Evolutionary conservation across 1,284 basidiomycete species (phyloP), one percentile per base, ranked within the genome.

Genomic region (Phenoliferia sp.): DNA sequence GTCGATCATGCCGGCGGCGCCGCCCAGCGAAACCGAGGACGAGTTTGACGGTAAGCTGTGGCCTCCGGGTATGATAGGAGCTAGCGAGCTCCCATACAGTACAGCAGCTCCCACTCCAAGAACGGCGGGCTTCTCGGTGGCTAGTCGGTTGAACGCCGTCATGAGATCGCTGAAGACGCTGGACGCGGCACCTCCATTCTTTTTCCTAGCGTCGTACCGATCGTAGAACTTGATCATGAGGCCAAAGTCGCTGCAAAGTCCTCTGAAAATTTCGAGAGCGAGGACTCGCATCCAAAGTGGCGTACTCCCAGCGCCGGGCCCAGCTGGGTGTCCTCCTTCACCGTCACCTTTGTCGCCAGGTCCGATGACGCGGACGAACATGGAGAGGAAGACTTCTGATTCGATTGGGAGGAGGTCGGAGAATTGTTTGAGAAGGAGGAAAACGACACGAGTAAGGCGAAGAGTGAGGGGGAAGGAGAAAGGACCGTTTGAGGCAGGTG

Each of bases 391-490:
- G 0, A 90, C 88, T 77, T 94, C 91, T 0, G 90, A 84, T 78
- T 95, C 90, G 0, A 87, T 85, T 67, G 85, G 82, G 39, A 96
- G 82, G 74, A 96, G 89, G 33, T 83, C 82, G 3, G 88, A 89
- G 80, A 97, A 98, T 64, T 94, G 90, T 69, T 96, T 94, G 64
- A 98, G 84, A 12, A 98, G 85, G 32, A 97, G 84, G 80, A 94
- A 97, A 55, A 97, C 88, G 26, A 98, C 89, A 9, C 95, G 89
- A 36, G 90, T 94, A 67, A 92, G 89, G 56, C 95, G 89, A 9
- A 99, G 84, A 0, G 90, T 90, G 61, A 94, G 84, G 0, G 94
- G 90, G 79, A 98, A 99, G 3, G 86, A 70, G 66, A 62, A 95
- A 48, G 62, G 65, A 17, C 61, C 94, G 86, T 7, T 96, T 82